These are phyloP conservation scores for Pinus tabuliformis DNA, from an alignment of 75 land plant species.

Conservation along the genomic window DNA sequence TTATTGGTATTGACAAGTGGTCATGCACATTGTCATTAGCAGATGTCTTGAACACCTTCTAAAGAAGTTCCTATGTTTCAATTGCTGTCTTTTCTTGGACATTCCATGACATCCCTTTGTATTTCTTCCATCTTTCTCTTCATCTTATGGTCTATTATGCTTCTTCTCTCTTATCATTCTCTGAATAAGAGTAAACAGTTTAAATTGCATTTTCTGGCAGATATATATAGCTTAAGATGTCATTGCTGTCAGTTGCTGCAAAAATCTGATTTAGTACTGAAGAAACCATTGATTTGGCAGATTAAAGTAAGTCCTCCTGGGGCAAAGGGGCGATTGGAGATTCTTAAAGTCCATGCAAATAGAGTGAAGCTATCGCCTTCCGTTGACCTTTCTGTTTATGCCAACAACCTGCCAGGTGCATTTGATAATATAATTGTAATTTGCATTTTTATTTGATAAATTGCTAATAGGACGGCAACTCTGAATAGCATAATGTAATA, in stretches of 20 bases:
- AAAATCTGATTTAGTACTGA: neutral
- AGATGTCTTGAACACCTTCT: neutral
- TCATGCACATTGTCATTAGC: neutral
- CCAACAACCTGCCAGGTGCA: conserved; percentile 77
- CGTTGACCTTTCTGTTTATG: conserved; percentile 76
- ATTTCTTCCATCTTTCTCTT: neutral
- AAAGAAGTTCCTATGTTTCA: neutral
- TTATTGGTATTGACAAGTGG: neutral
- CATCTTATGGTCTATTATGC: neutral
- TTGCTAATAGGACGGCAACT: neutral
- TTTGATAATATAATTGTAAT: neutral
- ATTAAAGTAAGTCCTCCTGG: conserved; percentile 77
- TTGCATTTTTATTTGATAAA: neutral
- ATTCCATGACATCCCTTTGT: neutral
- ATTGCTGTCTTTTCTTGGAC: neutral
- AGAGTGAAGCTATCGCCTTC: conserved; percentile 81
- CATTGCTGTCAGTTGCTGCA: no score
- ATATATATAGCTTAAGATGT: no score
- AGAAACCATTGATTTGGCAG: conserved; percentile 29
- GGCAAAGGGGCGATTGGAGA: conserved; percentile 78
- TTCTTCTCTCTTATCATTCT: neutral
- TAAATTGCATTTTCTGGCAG: neutral
- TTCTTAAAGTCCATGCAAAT: conserved; percentile 87
- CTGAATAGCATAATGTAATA: neutral
- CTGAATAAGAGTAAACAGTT: neutral